Conservation (phyloP, 1,284 basidiomycete genomes). For the Cutaneotrichosporon mucoides region DNA sequence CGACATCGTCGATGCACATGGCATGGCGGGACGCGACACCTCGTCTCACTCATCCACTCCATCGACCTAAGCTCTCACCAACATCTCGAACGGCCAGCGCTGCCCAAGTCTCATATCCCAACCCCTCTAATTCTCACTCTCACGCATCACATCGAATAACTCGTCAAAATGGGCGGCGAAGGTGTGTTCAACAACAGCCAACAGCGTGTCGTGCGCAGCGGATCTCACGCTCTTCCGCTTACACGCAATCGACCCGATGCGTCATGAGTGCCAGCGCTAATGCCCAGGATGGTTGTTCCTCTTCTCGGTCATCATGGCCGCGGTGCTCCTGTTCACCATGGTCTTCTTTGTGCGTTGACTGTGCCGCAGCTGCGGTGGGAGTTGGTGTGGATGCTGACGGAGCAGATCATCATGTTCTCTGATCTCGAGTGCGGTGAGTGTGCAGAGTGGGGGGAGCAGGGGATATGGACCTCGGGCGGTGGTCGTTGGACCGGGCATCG, state of each 20-base stretch:
- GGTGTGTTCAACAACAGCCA: slow-evolving; percentile 22
- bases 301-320: slow-evolving; percentile 87
- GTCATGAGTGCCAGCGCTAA: too few species aligned
- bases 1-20: too few species aligned
- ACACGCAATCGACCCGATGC: too few species aligned
- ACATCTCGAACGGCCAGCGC: not conserved
- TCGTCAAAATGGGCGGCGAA: slow-evolving; percentile 45
- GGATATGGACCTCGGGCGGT: not conserved
- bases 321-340: slow-evolving; percentile 90
- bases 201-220: too few species aligned
- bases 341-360: slow-evolving; percentile 84
- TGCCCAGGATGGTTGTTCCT: slow-evolving; percentile 84
- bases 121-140: not conserved
- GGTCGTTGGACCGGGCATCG: too few species aligned
- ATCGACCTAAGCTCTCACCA: not conserved
- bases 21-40: too few species aligned
- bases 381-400: slow-evolving; percentile 5
- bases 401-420: slow-evolving; percentile 98
- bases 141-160: not conserved
- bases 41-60: not conserved
- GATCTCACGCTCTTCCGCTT: too few species aligned
- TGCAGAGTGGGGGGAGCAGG: not conserved
- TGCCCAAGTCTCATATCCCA: not conserved
- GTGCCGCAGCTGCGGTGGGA: not conserved
- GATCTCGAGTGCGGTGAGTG: slow-evolving; percentile 76